Evolutionary conservation across 2,329 filamentous ascomycete species (phyloP).

Genomic region (Pseudopithomyces maydicus): DNA sequence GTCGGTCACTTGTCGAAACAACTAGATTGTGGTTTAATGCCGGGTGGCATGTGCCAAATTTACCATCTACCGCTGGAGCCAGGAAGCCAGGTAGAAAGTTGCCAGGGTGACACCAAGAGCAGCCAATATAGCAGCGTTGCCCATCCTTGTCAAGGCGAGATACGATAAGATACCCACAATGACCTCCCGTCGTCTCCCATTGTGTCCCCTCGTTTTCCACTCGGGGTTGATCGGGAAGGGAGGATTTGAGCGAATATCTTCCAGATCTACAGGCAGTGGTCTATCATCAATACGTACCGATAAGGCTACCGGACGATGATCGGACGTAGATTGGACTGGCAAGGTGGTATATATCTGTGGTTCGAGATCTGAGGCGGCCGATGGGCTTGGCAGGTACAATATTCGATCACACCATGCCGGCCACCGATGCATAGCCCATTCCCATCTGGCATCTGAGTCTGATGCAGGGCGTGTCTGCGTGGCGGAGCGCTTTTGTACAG

Average conservation of each 20-base stretch:
- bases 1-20: neutral
- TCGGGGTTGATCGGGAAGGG: conserved; percentile 63
- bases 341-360: conserved; percentile 72
- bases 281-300: conserved; percentile 68
- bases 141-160: conserved; percentile 55
- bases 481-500: conserved; percentile 29
- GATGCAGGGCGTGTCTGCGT: conserved; percentile 15
- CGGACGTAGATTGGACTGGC: conserved; percentile 79
- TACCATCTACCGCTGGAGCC: conserved; percentile 18
- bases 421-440: conserved; percentile 81
- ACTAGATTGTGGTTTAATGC: neutral
- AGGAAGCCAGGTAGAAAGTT: conserved; percentile 30
- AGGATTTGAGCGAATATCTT: conserved; percentile 50
- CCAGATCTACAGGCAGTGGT: conserved; percentile 36
- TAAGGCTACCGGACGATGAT: conserved; percentile 84
- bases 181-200: conserved; percentile 64
- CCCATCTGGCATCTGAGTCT: conserved; percentile 57
- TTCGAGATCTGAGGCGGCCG: conserved; percentile 56
- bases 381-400: conserved; percentile 65
- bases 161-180: conserved; percentile 64
- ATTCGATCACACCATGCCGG: conserved; percentile 92
- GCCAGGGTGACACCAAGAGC: conserved; percentile 32
- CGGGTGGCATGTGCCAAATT: neutral
- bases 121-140: conserved; percentile 46
- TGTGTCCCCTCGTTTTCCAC: conserved; percentile 60